Evolutionary conservation across 768 basidiomycete species (phyloP), one percentile per base, ranked within the genome.

Genomic region (Psilocybe sp.): DNA sequence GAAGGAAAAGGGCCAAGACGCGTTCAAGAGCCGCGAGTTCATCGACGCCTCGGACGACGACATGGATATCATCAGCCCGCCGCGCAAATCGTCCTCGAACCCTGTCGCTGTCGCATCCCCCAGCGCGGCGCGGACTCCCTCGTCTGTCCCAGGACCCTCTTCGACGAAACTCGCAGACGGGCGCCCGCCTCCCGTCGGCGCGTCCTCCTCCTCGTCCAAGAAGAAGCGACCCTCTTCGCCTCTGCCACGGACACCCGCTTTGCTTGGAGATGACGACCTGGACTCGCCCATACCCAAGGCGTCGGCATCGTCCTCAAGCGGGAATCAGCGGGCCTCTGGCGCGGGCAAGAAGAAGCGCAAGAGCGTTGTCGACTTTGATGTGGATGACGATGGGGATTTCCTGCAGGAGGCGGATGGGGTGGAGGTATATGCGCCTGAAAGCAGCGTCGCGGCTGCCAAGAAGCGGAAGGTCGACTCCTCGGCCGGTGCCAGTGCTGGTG

Each of bases 21-120:
- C 54, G 5, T 74, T 70, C 66, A 74, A 73, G 54, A 77, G 75
- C 54, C 60, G 65, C n/a, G 76, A 76, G 55, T 71, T 73, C 46
- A 69, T 77, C 33, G 60, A 70, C 8, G 68, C 72, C 40, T 69
- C 65, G 5, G 62, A 60, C 28, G 54, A 62, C 40, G 43, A 59
- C 42, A 51, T 50, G 5, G 56, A 54, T 28, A 45, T 44, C 15
- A 28, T 60, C n/a, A 32, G 19, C n/a, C 41, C 32, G 45, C 23
- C 13, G 55, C 53, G 45, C 40, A 33, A 37, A 23, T 20, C 18
- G 49, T 42, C 54, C 53, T 28, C 23, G 4, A 28, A 28, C 23
- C 23, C 23, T 28, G 23, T 7, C 7, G 23, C 23, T 28, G 23
- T 7, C 7, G 23, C 23, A 3, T 28, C 23, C 23, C 23, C 23